Evolutionary conservation across 148 eudicot species (phyloP).

Genomic region (Gaultheria prostrata): DNA sequence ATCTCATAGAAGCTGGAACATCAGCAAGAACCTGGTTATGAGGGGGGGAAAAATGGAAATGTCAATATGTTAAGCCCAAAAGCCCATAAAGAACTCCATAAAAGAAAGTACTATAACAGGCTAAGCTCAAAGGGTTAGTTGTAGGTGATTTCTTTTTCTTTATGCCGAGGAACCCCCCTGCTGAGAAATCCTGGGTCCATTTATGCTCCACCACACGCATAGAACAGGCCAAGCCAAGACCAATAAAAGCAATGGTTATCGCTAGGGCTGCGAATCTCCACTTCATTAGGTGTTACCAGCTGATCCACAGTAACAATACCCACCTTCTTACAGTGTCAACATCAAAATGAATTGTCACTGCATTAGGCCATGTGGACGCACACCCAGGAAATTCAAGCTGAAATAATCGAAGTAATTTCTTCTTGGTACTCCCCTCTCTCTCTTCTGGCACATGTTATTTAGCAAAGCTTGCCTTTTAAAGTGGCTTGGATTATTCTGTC

Average conservation of each 20-base stretch:
- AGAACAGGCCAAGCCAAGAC: background rate
- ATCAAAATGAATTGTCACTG: background rate
- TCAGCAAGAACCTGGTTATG: slow-evolving; percentile 73
- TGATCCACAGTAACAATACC: background rate
- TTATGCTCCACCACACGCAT: background rate
- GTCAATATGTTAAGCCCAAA: background rate
- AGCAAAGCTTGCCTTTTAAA: background rate
- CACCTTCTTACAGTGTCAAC: background rate
- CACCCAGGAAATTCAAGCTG: slow-evolving; percentile 6
- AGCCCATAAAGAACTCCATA: background rate
- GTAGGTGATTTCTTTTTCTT: background rate
- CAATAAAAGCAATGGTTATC: background rate
- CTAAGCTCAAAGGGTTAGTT: background rate
- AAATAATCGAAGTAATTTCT: background rate
- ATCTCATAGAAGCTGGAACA: slow-evolving; percentile 63
- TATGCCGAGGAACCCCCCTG: background rate
- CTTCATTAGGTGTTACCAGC: background rate
- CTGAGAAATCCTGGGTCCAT: background rate
- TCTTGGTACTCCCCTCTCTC: background rate
- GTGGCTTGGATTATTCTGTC: background rate
- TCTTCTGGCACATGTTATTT: background rate
- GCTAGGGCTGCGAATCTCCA: background rate
- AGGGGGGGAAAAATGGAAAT: slow-evolving; percentile 16
- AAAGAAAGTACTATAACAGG: background rate
- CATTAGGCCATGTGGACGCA: background rate